Conservation (phyloP, 2,329 filamentous ascomycete species). For the Tolypocladium inflatum region DNA sequence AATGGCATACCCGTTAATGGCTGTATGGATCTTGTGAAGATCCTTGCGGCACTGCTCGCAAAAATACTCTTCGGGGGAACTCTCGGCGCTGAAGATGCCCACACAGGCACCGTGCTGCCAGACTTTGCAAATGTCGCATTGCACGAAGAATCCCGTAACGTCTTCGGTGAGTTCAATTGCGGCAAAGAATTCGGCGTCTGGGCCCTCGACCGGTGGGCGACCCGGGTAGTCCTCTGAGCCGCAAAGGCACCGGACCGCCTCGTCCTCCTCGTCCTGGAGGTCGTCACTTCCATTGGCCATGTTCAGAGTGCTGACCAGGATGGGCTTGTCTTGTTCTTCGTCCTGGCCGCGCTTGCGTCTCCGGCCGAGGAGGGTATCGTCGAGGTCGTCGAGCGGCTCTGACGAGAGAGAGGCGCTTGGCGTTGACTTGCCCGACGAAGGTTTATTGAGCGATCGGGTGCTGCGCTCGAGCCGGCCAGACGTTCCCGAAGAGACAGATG, state of each 20-base stretch:
- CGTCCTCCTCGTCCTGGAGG: constrained; percentile 71
- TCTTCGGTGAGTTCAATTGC: constrained; percentile 66
- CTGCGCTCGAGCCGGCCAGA: constrained; percentile 68
- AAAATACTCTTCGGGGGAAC: constrained; percentile 93
- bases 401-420: constrained; percentile 66
- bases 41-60: constrained; percentile 93
- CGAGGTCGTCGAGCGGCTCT: constrained; percentile 55
- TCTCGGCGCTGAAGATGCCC: constrained; percentile 88
- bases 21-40: constrained; percentile 73
- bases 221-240: constrained; percentile 93
- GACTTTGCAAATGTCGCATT: constrained; percentile 95
- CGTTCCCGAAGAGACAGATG: constrained; percentile 70
- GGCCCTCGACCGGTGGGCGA: constrained; percentile 54
- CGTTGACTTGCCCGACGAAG: constrained; percentile 66
- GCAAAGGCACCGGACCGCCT: constrained; percentile 92
- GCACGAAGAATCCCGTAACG: constrained; percentile 89
- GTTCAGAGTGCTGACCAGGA: constrained; percentile 32
- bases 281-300: constrained; percentile 59
- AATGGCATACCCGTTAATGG: constrained; percentile 70
- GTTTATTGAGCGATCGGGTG: constrained; percentile 63
- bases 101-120: constrained; percentile 99
- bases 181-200: constrained; percentile 47
- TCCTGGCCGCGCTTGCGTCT: constrained; percentile 68
- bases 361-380: constrained; percentile 64
- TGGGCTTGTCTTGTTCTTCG: constrained; percentile 43